Evolutionary conservation across 2,329 filamentous ascomycete genomes (phyloP), one percentile per base, ranked within the genome.

Genomic region (Hypomyces rosellus): DNA sequence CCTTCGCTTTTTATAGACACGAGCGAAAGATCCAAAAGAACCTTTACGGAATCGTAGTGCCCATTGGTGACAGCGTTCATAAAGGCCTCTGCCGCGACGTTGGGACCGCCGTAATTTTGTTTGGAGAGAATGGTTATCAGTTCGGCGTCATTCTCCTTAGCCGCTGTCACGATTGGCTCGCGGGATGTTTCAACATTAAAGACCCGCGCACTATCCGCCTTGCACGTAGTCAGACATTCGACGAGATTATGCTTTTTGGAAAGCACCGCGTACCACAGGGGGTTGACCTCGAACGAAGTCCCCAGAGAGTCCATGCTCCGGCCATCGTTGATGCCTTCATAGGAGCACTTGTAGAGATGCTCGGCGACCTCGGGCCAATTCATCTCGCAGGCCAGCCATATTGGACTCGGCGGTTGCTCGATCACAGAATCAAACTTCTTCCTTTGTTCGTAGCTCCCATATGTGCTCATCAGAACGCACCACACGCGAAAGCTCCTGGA

Each of bases 291-390:
- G 8, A 38, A 14, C 12, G 36, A 5, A 18, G 13, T n/a, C 13
- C 3, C 16, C 36, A 14, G 13, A 14, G 36, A 46, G 14, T n/a
- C 9, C 16, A 39, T 39, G 20, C 20, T 25, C 18, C 45, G 45
- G n/a, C 34, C 36, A 25, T 46, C 34, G 14, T 46, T 46, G 18
- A 46, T 46, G 34, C 45, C 45, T 15, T 18, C 34, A 16, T 46
- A 46, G 9, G 45, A 39, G 36, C 18, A 46, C 25, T 46, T 25
- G 34, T 46, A 46, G 34, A 46, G 45, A 33, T 46, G 39, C 45
- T 46, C 45, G 34, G n/a, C 36, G 30, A 46, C 34, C 39, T 46
- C 45, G 2, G 33, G 20, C 45, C 45, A 46, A 39, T 46, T 16
- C 34, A 38, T 33, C 39, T 46, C 34, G 30, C 45, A 46, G 34